A percentile compares a stretch with the other conserved stretches of the same genome.
These are phyloP conservation scores for Casuarina cunninghamiana DNA, from an alignment of 306 rosid genomes.

Conservation along the genomic window DNA sequence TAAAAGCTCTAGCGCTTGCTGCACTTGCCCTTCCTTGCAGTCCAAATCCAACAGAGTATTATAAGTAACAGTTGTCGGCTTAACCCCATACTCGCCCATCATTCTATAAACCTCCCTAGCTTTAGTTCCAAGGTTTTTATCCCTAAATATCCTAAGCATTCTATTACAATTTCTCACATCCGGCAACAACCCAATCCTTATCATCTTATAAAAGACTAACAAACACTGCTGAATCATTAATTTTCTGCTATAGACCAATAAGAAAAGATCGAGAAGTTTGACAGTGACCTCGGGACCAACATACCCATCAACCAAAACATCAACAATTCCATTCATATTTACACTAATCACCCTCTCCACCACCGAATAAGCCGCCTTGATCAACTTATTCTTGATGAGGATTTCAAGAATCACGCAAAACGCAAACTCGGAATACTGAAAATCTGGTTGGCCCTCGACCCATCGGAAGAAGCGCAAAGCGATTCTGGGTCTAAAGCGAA, in stretches of 20 bases:
- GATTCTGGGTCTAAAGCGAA: conserved; percentile 40
- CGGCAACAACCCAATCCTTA: conserved; percentile 56
- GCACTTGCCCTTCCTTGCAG: conserved; percentile 68
- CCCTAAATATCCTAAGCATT: conserved; percentile 61
- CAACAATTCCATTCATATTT: conserved; percentile 38
- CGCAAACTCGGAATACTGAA: conserved; percentile 38
- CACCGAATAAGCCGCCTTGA: conserved; percentile 58
- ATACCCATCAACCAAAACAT: conserved; percentile 36
- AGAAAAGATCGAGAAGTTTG: conserved; percentile 60
- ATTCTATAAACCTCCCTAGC: conserved; percentile 52
- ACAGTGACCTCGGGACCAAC: conserved; percentile 34
- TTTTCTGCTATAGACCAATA: conserved; percentile 50
- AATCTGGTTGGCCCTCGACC: conserved; percentile 56
- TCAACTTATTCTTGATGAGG: conserved; percentile 45
- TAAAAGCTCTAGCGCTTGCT: conserved; percentile 50
- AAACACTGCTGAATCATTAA: conserved; percentile 56
- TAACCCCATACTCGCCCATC: conserved; percentile 60
- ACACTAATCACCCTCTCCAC: conserved; percentile 49
- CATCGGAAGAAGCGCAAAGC: conserved; percentile 74
- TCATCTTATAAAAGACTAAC: conserved; percentile 52
- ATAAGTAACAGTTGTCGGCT: conserved; percentile 56
- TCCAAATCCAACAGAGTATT: conserved; percentile 65
- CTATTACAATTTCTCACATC: conserved; percentile 76
- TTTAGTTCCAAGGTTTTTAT: conserved; percentile 31
- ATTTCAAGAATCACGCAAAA: conserved; percentile 64